Percentiles rank a stretch among this genome's conserved stretches.
phyloP scores from a whole-genome alignment of 352 stramenopile species.

The Globisporangium recalcitrans region DNA sequence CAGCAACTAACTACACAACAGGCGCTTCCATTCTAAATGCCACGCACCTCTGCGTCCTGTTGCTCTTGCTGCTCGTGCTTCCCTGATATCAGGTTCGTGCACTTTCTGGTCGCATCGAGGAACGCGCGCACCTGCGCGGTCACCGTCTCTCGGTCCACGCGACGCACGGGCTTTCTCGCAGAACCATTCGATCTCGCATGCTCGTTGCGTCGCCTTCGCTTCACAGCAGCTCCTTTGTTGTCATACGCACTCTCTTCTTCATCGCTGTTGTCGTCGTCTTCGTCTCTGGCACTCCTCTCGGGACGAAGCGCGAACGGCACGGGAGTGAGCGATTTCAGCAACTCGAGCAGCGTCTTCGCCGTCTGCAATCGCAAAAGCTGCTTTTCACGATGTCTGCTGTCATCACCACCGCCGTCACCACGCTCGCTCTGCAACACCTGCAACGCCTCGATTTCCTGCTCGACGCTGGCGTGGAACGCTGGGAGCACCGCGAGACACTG shows the following conservation, averaged over 20 bases:
- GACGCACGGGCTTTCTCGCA: not conserved
- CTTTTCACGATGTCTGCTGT: not conserved
- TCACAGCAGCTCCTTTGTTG: not conserved
- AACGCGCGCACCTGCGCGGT: constrained; percentile 24
- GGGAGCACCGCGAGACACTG: constrained; percentile 52
- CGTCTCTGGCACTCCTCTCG: not conserved
- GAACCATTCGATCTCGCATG: not conserved
- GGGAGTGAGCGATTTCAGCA: constrained; percentile 14
- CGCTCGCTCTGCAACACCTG: not conserved
- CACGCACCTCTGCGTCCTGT: constrained; percentile 58
- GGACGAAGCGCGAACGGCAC: not conserved
- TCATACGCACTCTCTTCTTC: not conserved
- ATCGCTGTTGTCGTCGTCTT: not conserved
- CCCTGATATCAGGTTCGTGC: constrained; percentile 40
- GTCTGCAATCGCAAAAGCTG: constrained; percentile 7
- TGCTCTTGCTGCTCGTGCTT: constrained; percentile 49
- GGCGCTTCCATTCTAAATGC: not conserved
- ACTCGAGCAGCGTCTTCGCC: constrained; percentile 12
- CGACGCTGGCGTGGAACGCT: constrained; percentile 29
- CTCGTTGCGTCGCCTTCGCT: not conserved
- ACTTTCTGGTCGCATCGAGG: constrained; percentile 35
- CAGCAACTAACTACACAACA: not conserved
- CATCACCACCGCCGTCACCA: not conserved
- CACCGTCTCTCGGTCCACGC: constrained; percentile 6
- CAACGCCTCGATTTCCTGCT: constrained; percentile 18